A percentile compares a stretch with the other conserved stretches of the same genome.
Conservation (phyloP, 1,284 basidiomycete genomes). For the Rhodofomes roseus region DNA sequence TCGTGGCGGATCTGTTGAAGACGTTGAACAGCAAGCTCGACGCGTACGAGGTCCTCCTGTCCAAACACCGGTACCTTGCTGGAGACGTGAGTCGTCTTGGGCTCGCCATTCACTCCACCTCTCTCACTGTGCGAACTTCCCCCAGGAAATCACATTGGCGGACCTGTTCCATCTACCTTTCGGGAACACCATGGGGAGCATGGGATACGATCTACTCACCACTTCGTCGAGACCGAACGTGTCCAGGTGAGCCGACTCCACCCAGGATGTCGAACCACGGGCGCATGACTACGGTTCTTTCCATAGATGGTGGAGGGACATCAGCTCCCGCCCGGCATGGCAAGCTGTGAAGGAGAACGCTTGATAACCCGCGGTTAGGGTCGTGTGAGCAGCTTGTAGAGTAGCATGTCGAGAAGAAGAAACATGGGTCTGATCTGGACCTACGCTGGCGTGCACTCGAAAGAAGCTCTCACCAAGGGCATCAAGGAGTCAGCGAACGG, state of each 20-base stretch:
- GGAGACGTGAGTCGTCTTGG: constrained; percentile 37
- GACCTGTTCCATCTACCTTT: constrained; percentile 52
- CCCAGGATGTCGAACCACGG: neutral
- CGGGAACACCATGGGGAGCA: constrained; percentile 22
- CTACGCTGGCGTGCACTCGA: too few species aligned
- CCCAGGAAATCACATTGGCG: constrained; percentile 41
- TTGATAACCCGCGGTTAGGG: neutral
- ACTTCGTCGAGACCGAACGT: constrained; percentile 25
- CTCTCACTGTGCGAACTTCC: neutral
- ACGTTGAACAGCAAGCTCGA: constrained; percentile 35
- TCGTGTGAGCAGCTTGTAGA: neutral
- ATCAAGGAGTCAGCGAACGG: too few species aligned
- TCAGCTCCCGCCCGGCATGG: constrained; percentile 33
- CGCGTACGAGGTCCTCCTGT: constrained; percentile 43
- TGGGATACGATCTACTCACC: constrained; percentile 16
- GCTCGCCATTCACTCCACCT: neutral
- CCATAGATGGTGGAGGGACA: constrained; percentile 34
- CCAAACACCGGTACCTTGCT: constrained; percentile 42
- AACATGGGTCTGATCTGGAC: too few species aligned
- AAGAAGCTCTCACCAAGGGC: too few species aligned
- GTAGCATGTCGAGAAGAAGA: too few species aligned
- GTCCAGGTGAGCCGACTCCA: constrained; percentile 13
- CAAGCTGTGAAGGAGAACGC: constrained; percentile 27
- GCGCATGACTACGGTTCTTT: neutral
- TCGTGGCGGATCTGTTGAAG: constrained; percentile 9